phyloP scores from a whole-genome alignment of 2,329 filamentous ascomycete species.

The Alternaria conjuncta region DNA sequence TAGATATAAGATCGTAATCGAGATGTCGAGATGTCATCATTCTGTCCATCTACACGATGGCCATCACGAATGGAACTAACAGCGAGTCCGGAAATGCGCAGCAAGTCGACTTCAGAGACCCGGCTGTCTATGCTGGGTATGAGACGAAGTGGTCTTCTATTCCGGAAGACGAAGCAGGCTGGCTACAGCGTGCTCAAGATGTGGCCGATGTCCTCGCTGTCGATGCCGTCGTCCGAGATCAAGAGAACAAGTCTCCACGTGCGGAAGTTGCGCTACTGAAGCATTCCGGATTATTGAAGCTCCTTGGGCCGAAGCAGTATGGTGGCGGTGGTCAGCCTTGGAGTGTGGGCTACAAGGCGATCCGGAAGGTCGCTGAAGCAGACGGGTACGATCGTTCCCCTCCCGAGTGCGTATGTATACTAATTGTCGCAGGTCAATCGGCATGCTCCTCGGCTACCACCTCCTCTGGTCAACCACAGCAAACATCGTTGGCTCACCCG shows the following conservation, averaged over 20 bases:
- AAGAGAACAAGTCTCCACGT: conserved; percentile 60
- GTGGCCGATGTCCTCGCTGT: conserved; percentile 58
- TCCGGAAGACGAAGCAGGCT: conserved; percentile 52
- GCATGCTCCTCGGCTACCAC: conserved; percentile 71
- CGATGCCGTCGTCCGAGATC: conserved; percentile 58
- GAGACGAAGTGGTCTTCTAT: conserved; percentile 46
- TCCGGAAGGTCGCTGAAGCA: conserved; percentile 68
- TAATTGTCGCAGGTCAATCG: conserved; percentile 54
- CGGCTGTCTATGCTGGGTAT: conserved; percentile 51
- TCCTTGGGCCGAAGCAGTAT: conserved; percentile 58
- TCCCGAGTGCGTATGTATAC: neutral
- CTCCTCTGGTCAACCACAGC: conserved; percentile 68
- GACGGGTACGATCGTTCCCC: conserved; percentile 57
- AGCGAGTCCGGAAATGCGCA: conserved; percentile 18
- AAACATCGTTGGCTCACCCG: conserved; percentile 64
- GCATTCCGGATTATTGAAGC: conserved; percentile 57
- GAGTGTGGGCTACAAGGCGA: conserved; percentile 63
- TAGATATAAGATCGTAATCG: neutral
- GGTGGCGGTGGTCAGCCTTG: conserved; percentile 62
- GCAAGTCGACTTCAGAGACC: conserved; percentile 37
- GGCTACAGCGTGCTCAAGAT: conserved; percentile 57
- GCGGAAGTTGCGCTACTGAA: conserved; percentile 62
- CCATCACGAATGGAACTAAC: conserved; percentile 14
- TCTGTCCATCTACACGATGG: conserved; percentile 2
- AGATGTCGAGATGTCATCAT: neutral